Base-by-base conservation (phyloP, 1,284 basidiomycete species). In the Ganoderma sinense region DNA sequence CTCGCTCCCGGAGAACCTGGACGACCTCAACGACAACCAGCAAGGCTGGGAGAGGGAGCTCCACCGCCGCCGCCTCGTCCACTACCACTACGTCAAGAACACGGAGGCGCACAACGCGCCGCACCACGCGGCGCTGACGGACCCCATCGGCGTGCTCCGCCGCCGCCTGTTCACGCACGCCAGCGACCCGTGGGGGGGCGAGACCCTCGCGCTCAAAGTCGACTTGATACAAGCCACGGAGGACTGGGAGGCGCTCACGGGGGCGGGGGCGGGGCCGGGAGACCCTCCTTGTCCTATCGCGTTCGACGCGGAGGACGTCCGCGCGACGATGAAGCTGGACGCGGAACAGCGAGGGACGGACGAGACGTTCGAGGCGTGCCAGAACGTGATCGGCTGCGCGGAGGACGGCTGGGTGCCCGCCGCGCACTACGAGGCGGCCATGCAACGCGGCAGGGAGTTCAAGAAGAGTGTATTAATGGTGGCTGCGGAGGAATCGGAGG, bases 151-250 rank as follows among this genome's bases (percentile, higher is more conserved):
- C 73, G 33, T 76, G 70, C 67, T 85, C 78, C 65, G 69, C 74
- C 33, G 77, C 76, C 82, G 83, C 74, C 81, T 87, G 64, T 87
- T 84, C 80, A 0, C 68, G 69, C 74, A 81, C 26, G 82, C 85
- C 62, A 65, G 82, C 80, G 74, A 41, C 41, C 80, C 78, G 43
- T 87, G 86, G 85, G 84, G 86, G 78, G 86, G 82, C 58, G 86
- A 87, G 76, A 84, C 83, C 60, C 74, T 73, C 78, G 78, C 65
- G 66, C 79, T 87, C 76, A 82, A 84, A 79, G 69, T 64, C 78
- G 71, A 74, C 72, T 81, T 86, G 18, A 83, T 86, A 71, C 68
- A 83, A 63, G 80, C 78, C 70, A 81, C 77, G 74, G 73, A 81
- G 70, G 75, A 41, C 6, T 86, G 84, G 85, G 77, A 74, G 75